Evolutionary conservation across 1,139 yeast species (phyloP).

Genomic region (Yamadazyma buinensis): DNA sequence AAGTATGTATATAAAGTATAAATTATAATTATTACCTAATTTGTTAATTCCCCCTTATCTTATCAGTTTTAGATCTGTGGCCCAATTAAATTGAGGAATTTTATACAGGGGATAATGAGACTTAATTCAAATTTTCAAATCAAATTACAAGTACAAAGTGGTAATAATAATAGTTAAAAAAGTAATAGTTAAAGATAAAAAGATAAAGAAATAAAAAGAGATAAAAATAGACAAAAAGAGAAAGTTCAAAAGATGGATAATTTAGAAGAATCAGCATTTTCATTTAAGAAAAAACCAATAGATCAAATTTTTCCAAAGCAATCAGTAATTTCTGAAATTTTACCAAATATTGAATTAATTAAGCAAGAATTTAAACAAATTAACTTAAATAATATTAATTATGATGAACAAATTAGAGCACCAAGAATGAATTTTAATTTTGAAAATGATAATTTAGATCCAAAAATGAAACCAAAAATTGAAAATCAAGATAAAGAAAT

Average conservation of each 20-base stretch:
- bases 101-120: no score
- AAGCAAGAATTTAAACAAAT: slow-evolving; percentile 8
- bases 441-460: background rate
- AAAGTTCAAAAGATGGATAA: slow-evolving; percentile 1
- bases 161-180: no score
- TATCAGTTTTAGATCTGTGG: no score
- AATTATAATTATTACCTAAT: no score
- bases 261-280: slow-evolving; percentile 22
- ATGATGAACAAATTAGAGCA: slow-evolving; percentile 44
- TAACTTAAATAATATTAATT: slow-evolving; percentile 27
- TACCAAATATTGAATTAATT: slow-evolving; percentile 15
- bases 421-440: slow-evolving; percentile 30
- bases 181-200: background rate
- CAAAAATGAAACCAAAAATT: background rate
- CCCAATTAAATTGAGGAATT: no score
- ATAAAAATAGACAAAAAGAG: background rate
- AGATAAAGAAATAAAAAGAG: background rate
- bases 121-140: no score
- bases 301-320: slow-evolving; percentile 16
- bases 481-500: background rate
- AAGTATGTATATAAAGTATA: no score
- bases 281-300: slow-evolving; percentile 38
- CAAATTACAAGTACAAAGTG: no score
- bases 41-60: no score
- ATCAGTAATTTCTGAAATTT: slow-evolving; percentile 30